A percentile compares a stretch with the other conserved stretches of the same genome.
Conservation (phyloP, 108 stramenopile species). For the Nitzschia sp. region DNA sequence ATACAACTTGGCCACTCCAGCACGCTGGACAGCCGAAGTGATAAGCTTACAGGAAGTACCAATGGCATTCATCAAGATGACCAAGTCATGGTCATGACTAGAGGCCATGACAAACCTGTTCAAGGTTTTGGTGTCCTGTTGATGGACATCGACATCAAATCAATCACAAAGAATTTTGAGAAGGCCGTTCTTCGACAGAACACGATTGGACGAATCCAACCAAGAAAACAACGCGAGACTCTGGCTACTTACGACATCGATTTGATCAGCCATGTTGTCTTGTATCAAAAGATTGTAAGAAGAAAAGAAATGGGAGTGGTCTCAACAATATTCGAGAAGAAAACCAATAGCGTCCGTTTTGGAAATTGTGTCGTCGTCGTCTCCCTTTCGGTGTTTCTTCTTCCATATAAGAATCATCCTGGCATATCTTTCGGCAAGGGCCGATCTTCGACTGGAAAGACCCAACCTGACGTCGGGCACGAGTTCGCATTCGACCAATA, state of each 20-base stretch:
- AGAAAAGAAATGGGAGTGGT: neutral
- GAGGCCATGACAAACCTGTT: constrained; percentile 82
- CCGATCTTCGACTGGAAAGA: neutral
- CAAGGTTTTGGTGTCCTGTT: constrained; percentile 75
- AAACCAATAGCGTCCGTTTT: neutral
- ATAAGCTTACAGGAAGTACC: constrained; percentile 88
- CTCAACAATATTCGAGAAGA: neutral
- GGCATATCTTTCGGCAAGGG: neutral
- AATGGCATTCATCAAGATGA: constrained; percentile 83
- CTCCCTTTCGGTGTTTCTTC: neutral
- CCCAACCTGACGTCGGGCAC: neutral
- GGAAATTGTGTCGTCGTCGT: neutral
- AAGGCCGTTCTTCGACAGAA: neutral
- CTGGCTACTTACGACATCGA: constrained; percentile 53
- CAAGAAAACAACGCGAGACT: neutral
- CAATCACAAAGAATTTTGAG: neutral
- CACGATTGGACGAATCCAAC: neutral
- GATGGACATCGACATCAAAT: neutral
- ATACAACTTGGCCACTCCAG: constrained; percentile 88
- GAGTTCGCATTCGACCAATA: too few relatives aligned
- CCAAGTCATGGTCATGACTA: constrained; percentile 79
- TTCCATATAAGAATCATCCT: neutral
- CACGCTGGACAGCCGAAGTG: constrained; percentile 82
- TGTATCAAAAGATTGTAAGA: neutral
- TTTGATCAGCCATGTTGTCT: constrained; percentile 44